Base-by-base conservation (phyloP, 345 rosid species). In the Acer negundo region DNA sequence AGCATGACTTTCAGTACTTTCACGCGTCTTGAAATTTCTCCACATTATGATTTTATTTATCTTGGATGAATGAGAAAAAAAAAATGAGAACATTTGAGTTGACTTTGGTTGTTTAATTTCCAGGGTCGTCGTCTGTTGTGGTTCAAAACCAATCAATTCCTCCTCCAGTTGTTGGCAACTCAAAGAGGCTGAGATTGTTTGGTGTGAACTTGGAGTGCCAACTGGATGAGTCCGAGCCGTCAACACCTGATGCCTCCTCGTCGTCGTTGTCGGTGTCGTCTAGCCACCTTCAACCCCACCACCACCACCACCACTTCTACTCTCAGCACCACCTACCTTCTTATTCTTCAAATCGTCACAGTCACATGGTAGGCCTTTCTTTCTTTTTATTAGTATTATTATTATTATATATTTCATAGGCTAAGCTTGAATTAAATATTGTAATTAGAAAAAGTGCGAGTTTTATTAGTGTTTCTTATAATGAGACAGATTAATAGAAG, bases 151-250 rank as follows among this genome's bases (percentile, higher is more conserved):
- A 75, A 73, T 66, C 80, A 47, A 42, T 8, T 9, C 11, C 46
- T 35, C 38, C 38, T 35, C 64, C 78, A 17, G 26, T 20, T 9
- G 49, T 10, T 6, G 93, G 90, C 75, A 93, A 86, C 82, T 87
- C 95, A 6, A 94, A 75, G 88, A 86, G 86, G 61, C 74, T 90
- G 61, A 90, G 98, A 87, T 83, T 95, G 17, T 95, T 95, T 68
- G 98, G 98, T 49, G 97, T 95, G 79, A 90, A 95, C 84, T 68
- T 95, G 89, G 95, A 95, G 83, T 95, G 95, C 82, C 92, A 91
- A 79, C 86, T 83, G 6, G 91, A 88, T 19, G 89, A 83, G 46
- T 79, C 90, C 5, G 88, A 86, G 69, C 87, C 90, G 76, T 85
- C 93, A n/a, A 87, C 93, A 55, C 90, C 94, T 35, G 92, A 90